Evolutionary conservation across 139 green algal species (phyloP).

Genomic region (Micromonas commoda): DNA sequence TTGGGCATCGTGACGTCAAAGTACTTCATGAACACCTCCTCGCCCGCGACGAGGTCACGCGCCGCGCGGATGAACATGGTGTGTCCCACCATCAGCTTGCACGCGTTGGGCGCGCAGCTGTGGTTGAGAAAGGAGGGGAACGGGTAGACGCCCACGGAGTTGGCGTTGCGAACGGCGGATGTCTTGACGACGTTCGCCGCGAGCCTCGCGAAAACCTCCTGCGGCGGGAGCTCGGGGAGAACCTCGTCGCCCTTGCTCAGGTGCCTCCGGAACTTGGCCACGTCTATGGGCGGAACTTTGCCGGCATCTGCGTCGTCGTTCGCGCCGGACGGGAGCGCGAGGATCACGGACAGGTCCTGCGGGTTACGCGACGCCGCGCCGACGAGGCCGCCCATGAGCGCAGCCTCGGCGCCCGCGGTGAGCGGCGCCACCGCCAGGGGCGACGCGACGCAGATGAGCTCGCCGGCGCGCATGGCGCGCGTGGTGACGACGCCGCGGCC

Average conservation of each 20-base stretch:
- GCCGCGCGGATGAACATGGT: background rate
- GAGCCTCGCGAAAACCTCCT: background rate
- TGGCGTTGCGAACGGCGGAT: background rate
- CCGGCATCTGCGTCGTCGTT: background rate
- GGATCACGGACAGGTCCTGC: background rate
- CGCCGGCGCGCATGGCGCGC: background rate
- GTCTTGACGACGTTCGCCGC: background rate
- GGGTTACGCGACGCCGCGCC: background rate
- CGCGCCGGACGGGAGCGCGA: background rate
- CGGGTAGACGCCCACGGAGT: background rate
- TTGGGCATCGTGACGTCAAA: background rate
- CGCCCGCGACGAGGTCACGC: background rate
- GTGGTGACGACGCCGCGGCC: constrained; percentile 2
- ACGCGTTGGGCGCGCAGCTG: constrained; percentile 1
- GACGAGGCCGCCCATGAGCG: constrained; percentile 6
- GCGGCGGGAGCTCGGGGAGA: background rate
- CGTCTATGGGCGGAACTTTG: background rate
- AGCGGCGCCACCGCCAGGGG: background rate
- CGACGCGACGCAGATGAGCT: background rate
- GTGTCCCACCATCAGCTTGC: background rate
- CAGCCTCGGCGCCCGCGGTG: background rate
- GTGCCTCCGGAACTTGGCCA: constrained; percentile 10
- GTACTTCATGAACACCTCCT: constrained; percentile 9
- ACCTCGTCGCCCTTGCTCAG: background rate
- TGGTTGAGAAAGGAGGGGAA: background rate